Evolutionary conservation across 805 yeast species (phyloP).

Genomic region (Metschnikowia chrysomelidarum): DNA sequence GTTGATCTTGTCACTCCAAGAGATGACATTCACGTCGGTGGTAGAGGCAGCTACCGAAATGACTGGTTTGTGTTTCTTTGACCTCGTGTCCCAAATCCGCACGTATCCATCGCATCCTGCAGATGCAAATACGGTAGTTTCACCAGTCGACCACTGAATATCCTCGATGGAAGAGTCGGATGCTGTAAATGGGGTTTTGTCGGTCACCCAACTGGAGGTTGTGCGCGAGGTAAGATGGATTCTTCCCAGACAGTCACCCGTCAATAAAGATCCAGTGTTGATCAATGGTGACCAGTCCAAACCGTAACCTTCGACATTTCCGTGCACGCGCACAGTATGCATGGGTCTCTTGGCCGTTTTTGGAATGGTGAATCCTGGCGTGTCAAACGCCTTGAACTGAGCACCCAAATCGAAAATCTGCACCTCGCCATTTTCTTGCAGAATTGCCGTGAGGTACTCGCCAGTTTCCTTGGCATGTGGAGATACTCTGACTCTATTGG

Average conservation of each 20-base stretch:
- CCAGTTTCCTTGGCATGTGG: slow-evolving; percentile 74
- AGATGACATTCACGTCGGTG: slow-evolving; percentile 89
- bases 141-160: slow-evolving; percentile 93
- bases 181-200: slow-evolving; percentile 72
- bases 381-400: slow-evolving; percentile 78
- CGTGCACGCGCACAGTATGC: slow-evolving; percentile 81
- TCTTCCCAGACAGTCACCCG: slow-evolving; percentile 89
- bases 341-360: slow-evolving; percentile 75
- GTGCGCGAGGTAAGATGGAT: slow-evolving; percentile 77
- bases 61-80: slow-evolving; percentile 89
- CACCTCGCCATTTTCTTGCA: slow-evolving; percentile 90
- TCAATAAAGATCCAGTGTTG: slow-evolving; percentile 73
- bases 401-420: slow-evolving; percentile 77
- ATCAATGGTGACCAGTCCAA: slow-evolving; percentile 93
- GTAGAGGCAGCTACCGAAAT: slow-evolving; percentile 75
- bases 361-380: slow-evolving; percentile 82
- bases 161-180: slow-evolving; percentile 85
- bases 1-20: slow-evolving; percentile 88
- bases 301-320: slow-evolving; percentile 96
- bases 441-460: slow-evolving; percentile 82
- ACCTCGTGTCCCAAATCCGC: slow-evolving; percentile 95
- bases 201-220: slow-evolving; percentile 79
- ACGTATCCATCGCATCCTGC: slow-evolving; percentile 90
- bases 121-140: slow-evolving; percentile 91
- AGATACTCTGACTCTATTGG: slow-evolving; percentile 83